Base-by-base conservation (phyloP, 2,329 filamentous ascomycete species). In the Paraphaeosphaeria minitans region DNA sequence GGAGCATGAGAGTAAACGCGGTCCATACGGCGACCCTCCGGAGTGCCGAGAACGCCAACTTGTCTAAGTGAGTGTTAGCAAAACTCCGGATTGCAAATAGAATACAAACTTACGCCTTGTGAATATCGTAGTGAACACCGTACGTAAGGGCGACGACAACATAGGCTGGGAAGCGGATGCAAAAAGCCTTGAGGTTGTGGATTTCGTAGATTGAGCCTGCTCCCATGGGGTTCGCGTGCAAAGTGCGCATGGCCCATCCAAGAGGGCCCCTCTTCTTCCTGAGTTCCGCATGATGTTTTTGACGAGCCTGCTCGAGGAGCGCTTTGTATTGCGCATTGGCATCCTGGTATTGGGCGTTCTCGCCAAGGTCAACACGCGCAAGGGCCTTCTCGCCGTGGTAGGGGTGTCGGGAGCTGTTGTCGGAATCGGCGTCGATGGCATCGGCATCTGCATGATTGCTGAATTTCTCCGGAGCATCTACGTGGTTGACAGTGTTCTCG, bases 211-310 rank as follows among this genome's bases (percentile, higher is more conserved):
- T 84, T 69, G 87, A 82, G 52, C 91, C 91, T 19, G 87, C 75
- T 19, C 89, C 88, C 78, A 92, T 84, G 48, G 86, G 89, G 81
- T 93, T 90, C 68, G 89, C 82, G 71, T 86, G 89, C 27, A 93
- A 86, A 52, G 82, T 85, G 66, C 91, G 89, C 88, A 94, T 91
- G 41, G 89, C 91, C 91, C 91, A 93, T 67, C 87, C 91, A n/a
- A 94, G 82, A 52, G 88, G 89, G 27, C 90, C 89, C 1, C 79
- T 78, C 59, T 82, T 83, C 75, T 84, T 80, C 57, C 85, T 78
- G 55, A 93, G 86, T 66, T 85, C 85, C 21, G 85, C 85, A 72
- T 89, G 85, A 67, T 43, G 39, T 37, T 43, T 22, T 31, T 27
- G 31, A 10, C 33, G 48, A 24, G 48, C 48, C n/a, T 41, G 12